Evolutionary conservation across 2,329 filamentous ascomycete genomes (phyloP), one percentile per base, ranked within the genome.

Genomic region (Colletotrichum costaricense): DNA sequence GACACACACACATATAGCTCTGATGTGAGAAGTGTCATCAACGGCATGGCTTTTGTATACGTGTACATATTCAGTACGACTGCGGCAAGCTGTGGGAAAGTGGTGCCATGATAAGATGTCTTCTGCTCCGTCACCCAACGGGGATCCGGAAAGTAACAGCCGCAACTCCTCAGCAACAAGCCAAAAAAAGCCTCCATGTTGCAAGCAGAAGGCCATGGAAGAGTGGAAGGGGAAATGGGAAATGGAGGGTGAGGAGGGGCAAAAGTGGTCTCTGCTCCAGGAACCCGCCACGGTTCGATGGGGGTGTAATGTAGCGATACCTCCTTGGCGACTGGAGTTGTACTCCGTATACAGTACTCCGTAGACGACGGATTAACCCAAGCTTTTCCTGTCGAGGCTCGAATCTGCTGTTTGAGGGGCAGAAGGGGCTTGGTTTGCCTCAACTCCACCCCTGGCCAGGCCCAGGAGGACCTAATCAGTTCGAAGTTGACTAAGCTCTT

Each of bases 41-140:
- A 33, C 60, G 28, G 26, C 49, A 52, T 56, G 30, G 57, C 62
- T 26, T 33, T 57, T 24, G 46, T 46, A 69, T 63, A 65, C 59
- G 60, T 62, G 56, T 73, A 46, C 66, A 26, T 12, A 42, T 55
- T 9, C 19, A 7, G 63, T 64, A 69, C 58, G 66, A 69, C 38
- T 52, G 58, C 69, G 54, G 55, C 59, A 64, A 49, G 52, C 28
- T 49, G 26, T 59, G 42, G 35, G 69, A 69, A 69, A 69, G 64
- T 73, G 64, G 69, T 63, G 65, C 38, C 72, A 66, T 73, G 60
- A 74, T 73, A 56, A 16, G 60, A 66, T 26, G 22, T 49, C 42
- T 49, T 60, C 33, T 59, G 55, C 46, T 35, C 60, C 42, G 46
- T 62, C 60, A 70, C 57, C 56, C 42, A 73, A 70, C 60, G 49